Percentiles rank a stretch among this genome's conserved stretches.
These are phyloP conservation scores for Primulina eburnea DNA, from an alignment of 257 asterid species.

Conservation along the genomic window DNA sequence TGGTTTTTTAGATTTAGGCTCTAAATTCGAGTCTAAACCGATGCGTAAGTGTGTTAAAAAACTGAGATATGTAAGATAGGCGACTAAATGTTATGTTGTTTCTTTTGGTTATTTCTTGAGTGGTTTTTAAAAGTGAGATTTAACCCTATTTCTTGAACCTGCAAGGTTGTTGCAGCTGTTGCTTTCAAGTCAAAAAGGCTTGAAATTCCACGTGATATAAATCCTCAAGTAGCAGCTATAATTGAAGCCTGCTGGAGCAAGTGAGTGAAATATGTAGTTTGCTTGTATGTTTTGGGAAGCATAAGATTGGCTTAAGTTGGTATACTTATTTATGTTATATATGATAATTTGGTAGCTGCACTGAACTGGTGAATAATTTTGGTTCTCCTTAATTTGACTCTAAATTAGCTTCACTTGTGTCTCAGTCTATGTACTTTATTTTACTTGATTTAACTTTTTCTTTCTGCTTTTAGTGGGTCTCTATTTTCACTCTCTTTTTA, in stretches of 20 bases:
- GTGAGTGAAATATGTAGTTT: slow-evolving; percentile 46
- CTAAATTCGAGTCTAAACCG: neutral
- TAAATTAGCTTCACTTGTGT: slow-evolving; percentile 7
- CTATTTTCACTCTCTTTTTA: neutral
- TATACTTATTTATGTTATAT: neutral
- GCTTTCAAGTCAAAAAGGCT: slow-evolving; percentile 78
- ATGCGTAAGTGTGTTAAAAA: neutral
- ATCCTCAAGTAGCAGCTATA: slow-evolving; percentile 72
- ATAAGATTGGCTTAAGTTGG: slow-evolving; percentile 21
- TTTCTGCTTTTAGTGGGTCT: neutral
- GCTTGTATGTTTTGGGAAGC: slow-evolving; percentile 8
- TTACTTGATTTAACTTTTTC: slow-evolving; percentile 4
- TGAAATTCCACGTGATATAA: slow-evolving; percentile 68
- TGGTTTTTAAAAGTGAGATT: slow-evolving; percentile 12
- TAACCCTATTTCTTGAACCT: slow-evolving; percentile 18
- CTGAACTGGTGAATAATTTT: slow-evolving; percentile 5
- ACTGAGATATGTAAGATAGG: neutral
- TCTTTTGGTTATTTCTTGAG: slow-evolving; percentile 16
- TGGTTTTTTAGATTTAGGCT: neutral
- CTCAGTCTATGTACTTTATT: neutral
- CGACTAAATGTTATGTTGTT: neutral
- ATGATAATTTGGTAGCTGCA: slow-evolving; percentile 10
- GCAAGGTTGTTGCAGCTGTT: slow-evolving; percentile 95
- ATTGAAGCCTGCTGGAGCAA: slow-evolving; percentile 88
- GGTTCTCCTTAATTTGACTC: neutral